Percentiles rank a stretch among this genome's conserved stretches.
Evolutionary conservation across 352 stramenopile species (phyloP).

Genomic region (Phytopythium vexans): DNA sequence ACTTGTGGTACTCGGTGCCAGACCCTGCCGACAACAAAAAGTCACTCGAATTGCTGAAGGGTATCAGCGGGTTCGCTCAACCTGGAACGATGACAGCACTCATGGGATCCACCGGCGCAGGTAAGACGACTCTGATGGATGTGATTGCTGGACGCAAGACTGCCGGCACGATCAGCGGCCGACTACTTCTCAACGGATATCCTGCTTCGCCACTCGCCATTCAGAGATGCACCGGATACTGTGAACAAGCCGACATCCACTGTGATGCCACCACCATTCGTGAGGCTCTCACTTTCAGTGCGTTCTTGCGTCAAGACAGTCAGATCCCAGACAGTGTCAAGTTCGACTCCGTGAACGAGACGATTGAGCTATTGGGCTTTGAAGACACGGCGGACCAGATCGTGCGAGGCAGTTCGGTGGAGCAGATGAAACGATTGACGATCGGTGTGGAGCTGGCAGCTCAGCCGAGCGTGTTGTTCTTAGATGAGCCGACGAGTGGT

Average conservation of each 20-base stretch:
- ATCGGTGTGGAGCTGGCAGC: conserved; percentile 62
- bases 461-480: conserved; percentile 70
- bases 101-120: conserved; percentile 35
- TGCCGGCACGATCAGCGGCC: conserved; percentile 58
- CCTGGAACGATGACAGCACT: conserved; percentile 35
- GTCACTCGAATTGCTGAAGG: conserved; percentile 26
- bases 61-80: conserved; percentile 28
- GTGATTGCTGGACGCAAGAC: conserved; percentile 89
- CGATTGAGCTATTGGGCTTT: conserved; percentile 21
- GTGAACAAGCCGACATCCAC: conserved; percentile 19
- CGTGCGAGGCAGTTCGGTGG: conserved; percentile 12
- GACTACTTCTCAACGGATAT: conserved; percentile 85
- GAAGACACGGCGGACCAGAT: conserved; percentile 15
- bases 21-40: conserved; percentile 14
- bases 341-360: conserved; percentile 19
- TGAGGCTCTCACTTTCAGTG: conserved; percentile 81
- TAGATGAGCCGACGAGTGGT: conserved; percentile 65
- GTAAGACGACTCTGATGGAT: conserved; percentile 53
- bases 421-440: conserved; percentile 43
- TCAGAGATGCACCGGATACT: conserved; percentile 12
- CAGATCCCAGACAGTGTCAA: conserved; percentile 13
- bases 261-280: conserved; percentile 17
- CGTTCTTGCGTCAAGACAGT: conserved; percentile 42
- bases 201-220: conserved; percentile 14
- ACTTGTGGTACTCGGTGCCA: conserved; percentile 20